Conservation (phyloP, 2,329 filamentous ascomycete species). For the Pestalotiopsis sp. region DNA sequence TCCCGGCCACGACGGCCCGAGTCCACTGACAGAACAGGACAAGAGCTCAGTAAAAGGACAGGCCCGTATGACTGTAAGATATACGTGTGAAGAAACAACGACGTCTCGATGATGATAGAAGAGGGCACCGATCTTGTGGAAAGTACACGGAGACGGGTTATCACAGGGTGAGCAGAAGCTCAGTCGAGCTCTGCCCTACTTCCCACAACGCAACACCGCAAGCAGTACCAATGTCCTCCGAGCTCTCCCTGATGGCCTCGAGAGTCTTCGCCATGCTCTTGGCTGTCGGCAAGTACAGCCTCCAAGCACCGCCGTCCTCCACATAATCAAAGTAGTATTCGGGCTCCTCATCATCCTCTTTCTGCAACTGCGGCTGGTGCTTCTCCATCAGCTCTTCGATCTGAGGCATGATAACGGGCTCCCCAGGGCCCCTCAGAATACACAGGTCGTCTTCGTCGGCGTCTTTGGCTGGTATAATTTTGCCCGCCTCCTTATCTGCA, state of each 20-base stretch:
- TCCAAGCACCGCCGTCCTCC: slow-evolving; percentile 2
- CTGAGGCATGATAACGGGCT: background rate
- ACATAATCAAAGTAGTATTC: slow-evolving; percentile 8
- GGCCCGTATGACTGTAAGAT: background rate
- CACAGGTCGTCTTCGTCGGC: background rate
- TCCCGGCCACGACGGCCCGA: background rate
- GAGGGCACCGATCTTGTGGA: background rate
- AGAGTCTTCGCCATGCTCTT: background rate
- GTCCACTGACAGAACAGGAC: background rate
- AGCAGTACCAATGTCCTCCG: background rate
- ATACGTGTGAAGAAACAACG: background rate
- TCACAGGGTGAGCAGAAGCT: background rate
- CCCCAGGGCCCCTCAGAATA: background rate
- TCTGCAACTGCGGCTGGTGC: background rate
- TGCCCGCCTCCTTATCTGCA: background rate
- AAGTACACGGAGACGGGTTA: background rate
- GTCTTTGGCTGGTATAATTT: background rate
- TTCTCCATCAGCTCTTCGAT: slow-evolving; percentile 1
- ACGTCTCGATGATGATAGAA: background rate
- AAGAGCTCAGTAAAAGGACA: background rate
- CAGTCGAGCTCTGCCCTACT: slow-evolving; percentile 2
- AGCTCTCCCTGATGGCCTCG: background rate
- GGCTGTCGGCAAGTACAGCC: slow-evolving; percentile 1
- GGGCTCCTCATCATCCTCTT: background rate
- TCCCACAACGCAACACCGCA: slow-evolving; percentile 8